Evolutionary conservation across 371 early-diverging fungal species (phyloP).

Genomic region (Dipsacomyces acuminosporus): DNA sequence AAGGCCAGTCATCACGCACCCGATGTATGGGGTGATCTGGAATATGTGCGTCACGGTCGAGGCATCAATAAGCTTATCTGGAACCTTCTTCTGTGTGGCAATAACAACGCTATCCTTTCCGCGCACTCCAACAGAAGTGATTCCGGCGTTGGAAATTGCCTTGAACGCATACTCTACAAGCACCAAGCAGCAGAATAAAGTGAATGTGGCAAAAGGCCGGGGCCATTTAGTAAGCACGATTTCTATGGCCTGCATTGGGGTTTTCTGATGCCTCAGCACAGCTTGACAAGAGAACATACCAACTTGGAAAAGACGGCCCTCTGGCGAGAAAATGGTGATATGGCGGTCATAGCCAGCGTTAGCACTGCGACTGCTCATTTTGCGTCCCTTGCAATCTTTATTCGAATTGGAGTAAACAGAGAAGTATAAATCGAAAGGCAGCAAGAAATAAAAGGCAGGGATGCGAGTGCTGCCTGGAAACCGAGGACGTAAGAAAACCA

Average conservation of each 20-base stretch:
- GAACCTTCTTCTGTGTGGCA: conserved; percentile 95
- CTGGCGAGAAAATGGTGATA: conserved; percentile 98
- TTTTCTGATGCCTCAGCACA: no score
- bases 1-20: conserved; percentile 97
- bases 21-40: conserved; percentile 87
- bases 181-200: no score
- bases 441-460: no score
- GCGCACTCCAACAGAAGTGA: conserved; percentile 92
- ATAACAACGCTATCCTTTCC: conserved; percentile 92
- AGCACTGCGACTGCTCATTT: conserved; percentile 65
- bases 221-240: not conserved
- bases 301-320: conserved; percentile 98
- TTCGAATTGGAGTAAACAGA: no score
- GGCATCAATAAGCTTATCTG: conserved; percentile 96
- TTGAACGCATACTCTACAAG: conserved; percentile 96
- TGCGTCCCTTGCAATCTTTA: no score
- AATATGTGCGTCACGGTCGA: conserved; percentile 89
- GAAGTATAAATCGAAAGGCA: no score
- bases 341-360: conserved; percentile 95
- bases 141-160: conserved; percentile 92
- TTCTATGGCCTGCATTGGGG: no score
- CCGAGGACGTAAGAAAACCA: no score
- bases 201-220: no score
- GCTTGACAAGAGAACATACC: conserved; percentile 57
- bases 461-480: no score